These are phyloP conservation scores for Withania somnifera DNA, from an alignment of 305 asterid species.

Conservation along the genomic window DNA sequence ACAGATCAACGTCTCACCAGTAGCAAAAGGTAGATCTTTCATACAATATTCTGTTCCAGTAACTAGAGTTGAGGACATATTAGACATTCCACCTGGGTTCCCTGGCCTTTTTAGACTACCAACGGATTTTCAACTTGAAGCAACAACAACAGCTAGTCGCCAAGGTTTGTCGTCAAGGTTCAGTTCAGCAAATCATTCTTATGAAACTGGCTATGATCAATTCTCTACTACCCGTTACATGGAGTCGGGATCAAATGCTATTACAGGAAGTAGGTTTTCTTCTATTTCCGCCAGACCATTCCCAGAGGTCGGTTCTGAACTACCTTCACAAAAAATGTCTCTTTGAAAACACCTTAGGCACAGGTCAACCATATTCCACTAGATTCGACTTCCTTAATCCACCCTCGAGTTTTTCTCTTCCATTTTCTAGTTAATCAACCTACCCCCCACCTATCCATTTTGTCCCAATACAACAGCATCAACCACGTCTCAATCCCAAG, in stretches of 20 bases:
- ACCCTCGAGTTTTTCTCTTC: conserved; percentile 14
- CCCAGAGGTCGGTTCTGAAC: conserved; percentile 12
- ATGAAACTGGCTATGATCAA: conserved; percentile 14
- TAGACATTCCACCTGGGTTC: conserved; percentile 34
- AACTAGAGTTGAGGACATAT: conserved; percentile 11
- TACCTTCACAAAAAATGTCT: conserved; percentile 17
- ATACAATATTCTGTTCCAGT: conserved; percentile 19
- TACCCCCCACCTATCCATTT: conserved; percentile 5
- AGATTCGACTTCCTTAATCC: conserved; percentile 25
- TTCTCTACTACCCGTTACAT: conserved; percentile 17
- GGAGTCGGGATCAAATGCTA: conserved; percentile 26
- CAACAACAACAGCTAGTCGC: conserved; percentile 11
- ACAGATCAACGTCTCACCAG: conserved; percentile 23
- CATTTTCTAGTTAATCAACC: conserved; percentile 16
- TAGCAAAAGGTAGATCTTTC: conserved; percentile 10
- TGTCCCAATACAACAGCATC: conserved; percentile 12
- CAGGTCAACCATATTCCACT: conserved; percentile 19
- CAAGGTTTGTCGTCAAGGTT: conserved; percentile 7
- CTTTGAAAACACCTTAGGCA: conserved; percentile 22
- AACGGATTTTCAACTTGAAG: conserved; percentile 37
- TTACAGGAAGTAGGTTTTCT: no score
- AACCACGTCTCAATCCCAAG: not conserved
- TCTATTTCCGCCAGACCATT: no score
- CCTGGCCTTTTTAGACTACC: conserved; percentile 78
- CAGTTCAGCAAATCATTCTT: conserved; percentile 15